phyloP scores from a whole-genome alignment of 768 basidiomycete genomes.

The Termitomyces sp. region DNA sequence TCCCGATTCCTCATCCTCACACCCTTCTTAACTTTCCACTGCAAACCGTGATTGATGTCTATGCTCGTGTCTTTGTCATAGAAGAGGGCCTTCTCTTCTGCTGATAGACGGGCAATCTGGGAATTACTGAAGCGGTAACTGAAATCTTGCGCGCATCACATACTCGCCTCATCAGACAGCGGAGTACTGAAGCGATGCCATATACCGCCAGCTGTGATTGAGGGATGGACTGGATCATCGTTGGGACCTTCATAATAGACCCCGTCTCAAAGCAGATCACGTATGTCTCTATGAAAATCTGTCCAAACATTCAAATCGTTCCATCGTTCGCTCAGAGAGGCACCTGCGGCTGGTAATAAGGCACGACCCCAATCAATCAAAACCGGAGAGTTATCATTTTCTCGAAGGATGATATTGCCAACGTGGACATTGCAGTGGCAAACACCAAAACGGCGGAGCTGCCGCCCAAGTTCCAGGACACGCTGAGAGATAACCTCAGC shows the following conservation, averaged over 20 bases:
- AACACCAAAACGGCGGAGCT: too few species aligned
- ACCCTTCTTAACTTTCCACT: neutral
- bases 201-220: neutral
- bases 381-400: too few species aligned
- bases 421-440: too few species aligned
- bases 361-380: too few species aligned
- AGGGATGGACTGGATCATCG: neutral
- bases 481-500: too few species aligned
- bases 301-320: too few species aligned
- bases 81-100: neutral
- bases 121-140: neutral
- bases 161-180: neutral
- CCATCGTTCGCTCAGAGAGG: too few species aligned
- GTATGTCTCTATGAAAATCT: too few species aligned
- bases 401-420: too few species aligned
- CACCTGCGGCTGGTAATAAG: too few species aligned
- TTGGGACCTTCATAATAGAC: neutral
- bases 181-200: neutral
- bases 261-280: neutral
- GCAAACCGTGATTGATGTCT: neutral
- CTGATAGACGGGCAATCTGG: neutral
- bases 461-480: too few species aligned
- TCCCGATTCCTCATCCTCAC: neutral
- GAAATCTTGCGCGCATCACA: neutral
- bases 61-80: neutral